Base-by-base conservation (phyloP, 2,329 filamentous ascomycete genomes). In the Juglanconis oblonga region DNA sequence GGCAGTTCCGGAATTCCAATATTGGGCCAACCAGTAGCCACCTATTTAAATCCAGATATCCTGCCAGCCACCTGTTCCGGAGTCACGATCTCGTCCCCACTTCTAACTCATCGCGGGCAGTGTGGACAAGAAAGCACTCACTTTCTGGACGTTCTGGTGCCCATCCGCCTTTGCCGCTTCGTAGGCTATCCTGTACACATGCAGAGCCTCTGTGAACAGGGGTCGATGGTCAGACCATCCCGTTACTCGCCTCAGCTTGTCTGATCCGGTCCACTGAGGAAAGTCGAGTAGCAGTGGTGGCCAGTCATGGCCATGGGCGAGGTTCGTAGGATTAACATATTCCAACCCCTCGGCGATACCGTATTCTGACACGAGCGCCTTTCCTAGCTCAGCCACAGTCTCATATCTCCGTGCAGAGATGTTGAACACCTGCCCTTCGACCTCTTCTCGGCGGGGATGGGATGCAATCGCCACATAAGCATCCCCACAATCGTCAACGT, bases 401-500 rank as follows among this genome's bases (percentile, higher is more conserved):
- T 81, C 79, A 64, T 80, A 81, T 4, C 69, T 64, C 31, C 70
- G 61, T 0, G 70, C 71, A 2, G 79, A 81, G 45, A 82, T 75
- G 64, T 82, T 82, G 63, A 78, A 81, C 4, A 66, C 72, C 57
- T 79, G 70, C 0, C 75, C 76, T 3, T 65, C 67, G 1, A 81
- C 69, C 0, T 65, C 67, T 0, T 40, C 52, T 24, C 73, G 69
- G 10, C 70, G 62, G 1, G 62, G 13, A n/a, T 78, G 70, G 32
- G 70, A 67, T 0, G 78, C 79, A 2, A 82, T 69, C 1, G 76
- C 71, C 3, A 81, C 67, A 59, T 82, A 83, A 0, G 78, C 79
- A 14, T 78, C 75, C 2, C 68, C 79, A 51, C 78, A 81, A 62
- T 82, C 80, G 62, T 82, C 79, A 11, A 82, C 71, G 61, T 82